phyloP scores from a whole-genome alignment of 371 early-diverging fungal genomes.

The Saksenaea vasiformis region DNA sequence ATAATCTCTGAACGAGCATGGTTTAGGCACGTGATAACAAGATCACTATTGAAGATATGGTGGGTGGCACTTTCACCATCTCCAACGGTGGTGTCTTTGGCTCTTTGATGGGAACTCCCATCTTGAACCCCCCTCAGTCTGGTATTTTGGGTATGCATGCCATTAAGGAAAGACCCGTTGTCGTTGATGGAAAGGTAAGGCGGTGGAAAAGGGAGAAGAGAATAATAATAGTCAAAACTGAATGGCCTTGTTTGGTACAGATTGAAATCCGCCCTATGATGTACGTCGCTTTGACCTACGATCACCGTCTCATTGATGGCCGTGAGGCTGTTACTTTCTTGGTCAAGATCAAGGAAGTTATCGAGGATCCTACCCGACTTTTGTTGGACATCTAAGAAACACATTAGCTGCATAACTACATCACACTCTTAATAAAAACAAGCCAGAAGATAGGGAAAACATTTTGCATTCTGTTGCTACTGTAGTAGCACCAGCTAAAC shows the following conservation, averaged over 20 bases:
- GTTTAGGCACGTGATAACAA: constrained; percentile 89
- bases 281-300: constrained; percentile 97
- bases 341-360: constrained; percentile 91
- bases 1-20: neutral
- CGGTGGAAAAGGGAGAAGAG: neutral
- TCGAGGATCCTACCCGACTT: constrained; percentile 95
- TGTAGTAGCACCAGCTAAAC: neutral
- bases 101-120: constrained; percentile 95
- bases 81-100: constrained; percentile 99
- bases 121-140: constrained; percentile 96
- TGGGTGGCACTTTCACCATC: constrained; percentile 98
- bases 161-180: constrained; percentile 95
- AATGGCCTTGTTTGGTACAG: constrained; percentile 27
- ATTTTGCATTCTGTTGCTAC: neutral
- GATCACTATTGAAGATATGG: constrained; percentile 95
- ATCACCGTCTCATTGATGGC: constrained; percentile 97
- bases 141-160: constrained; percentile 99
- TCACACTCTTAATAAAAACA: neutral
- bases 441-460: neutral
- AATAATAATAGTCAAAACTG: too few species aligned
- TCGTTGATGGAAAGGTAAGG: constrained; percentile 83
- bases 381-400: constrained; percentile 74
- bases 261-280: constrained; percentile 97
- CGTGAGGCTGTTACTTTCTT: constrained; percentile 98
- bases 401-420: neutral